Percentiles rank a stretch among this genome's conserved stretches.
These are phyloP conservation scores for Persicaria tinctoria DNA, from an alignment of 148 eudicot genomes.

Conservation along the genomic window DNA sequence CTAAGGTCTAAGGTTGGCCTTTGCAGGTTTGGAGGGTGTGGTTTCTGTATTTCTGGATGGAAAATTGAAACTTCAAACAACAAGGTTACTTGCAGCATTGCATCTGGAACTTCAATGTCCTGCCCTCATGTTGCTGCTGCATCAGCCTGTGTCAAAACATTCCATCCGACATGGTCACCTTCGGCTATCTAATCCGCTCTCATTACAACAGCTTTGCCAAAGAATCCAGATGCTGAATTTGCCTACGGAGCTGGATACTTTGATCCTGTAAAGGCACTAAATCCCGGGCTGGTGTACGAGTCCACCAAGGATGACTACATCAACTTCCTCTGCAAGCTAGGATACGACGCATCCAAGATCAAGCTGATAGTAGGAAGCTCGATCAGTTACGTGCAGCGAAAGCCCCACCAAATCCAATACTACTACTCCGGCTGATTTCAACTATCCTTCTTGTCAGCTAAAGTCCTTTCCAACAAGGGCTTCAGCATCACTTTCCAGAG, in stretches of 20 bases:
- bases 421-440: conserved; percentile 26
- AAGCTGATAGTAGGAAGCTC: conserved; percentile 18
- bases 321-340: conserved; percentile 29
- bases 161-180: conserved; percentile 65
- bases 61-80: conserved; percentile 57
- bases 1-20: background rate
- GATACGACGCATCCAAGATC: conserved; percentile 6
- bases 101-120: conserved; percentile 64
- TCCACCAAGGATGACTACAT: conserved; percentile 28
- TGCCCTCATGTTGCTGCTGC: conserved; percentile 70
- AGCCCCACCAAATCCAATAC: background rate
- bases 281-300: conserved; percentile 56
- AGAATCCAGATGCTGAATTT: conserved; percentile 34
- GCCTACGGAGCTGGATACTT: conserved; percentile 64
- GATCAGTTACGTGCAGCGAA: conserved; percentile 4
- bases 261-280: conserved; percentile 32
- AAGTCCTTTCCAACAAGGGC: background rate
- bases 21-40: conserved; percentile 34
- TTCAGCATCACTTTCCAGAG: conserved; percentile 28
- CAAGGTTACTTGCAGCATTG: conserved; percentile 29
- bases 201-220: conserved; percentile 36
- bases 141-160: conserved; percentile 44
- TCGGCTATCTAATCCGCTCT: conserved; percentile 62
- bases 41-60: conserved; percentile 41
- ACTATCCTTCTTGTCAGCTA: conserved; percentile 45